Conservation (phyloP, 306 rosid species). For the Cicer pinnatifidum region DNA sequence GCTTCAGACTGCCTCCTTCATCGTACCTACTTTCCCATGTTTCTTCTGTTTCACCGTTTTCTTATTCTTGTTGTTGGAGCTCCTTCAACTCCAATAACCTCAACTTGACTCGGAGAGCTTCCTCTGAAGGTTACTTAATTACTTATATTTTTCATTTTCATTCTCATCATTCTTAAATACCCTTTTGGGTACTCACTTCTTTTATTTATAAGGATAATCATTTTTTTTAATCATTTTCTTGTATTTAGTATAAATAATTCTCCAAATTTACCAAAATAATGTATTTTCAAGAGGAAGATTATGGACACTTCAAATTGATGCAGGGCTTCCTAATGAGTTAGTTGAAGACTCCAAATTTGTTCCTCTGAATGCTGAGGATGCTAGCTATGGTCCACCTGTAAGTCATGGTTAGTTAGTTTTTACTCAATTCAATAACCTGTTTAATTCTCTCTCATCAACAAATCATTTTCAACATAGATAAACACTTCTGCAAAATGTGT, state of each 20-base stretch:
- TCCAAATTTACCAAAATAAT: too few relatives aligned
- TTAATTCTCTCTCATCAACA: neutral
- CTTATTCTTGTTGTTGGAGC: neutral
- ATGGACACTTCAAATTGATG: neutral
- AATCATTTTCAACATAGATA: constrained; percentile 12
- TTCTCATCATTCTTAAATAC: neutral
- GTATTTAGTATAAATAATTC: neutral
- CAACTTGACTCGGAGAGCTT: constrained; percentile 48
- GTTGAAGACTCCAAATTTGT: constrained; percentile 87
- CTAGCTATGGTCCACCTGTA: constrained; percentile 91
- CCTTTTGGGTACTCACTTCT: too few relatives aligned
- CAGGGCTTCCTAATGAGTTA: constrained; percentile 71
- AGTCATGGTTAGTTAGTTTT: constrained; percentile 85
- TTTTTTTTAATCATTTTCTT: neutral
- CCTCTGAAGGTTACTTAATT: constrained; percentile 61
- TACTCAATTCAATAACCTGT: constrained; percentile 31
- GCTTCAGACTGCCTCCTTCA: constrained; percentile 38
- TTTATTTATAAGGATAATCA: too few relatives aligned
- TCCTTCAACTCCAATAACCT: constrained; percentile 51
- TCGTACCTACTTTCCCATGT: constrained; percentile 31
- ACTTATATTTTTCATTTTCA: neutral
- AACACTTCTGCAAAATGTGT: neutral
- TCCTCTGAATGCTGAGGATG: constrained; percentile 78
- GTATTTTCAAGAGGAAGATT: too few relatives aligned
- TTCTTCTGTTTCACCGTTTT: constrained; percentile 40